These are phyloP conservation scores for Isochrysis galbana DNA, from an alignment of 78 protist species.

Conservation along the genomic window DNA sequence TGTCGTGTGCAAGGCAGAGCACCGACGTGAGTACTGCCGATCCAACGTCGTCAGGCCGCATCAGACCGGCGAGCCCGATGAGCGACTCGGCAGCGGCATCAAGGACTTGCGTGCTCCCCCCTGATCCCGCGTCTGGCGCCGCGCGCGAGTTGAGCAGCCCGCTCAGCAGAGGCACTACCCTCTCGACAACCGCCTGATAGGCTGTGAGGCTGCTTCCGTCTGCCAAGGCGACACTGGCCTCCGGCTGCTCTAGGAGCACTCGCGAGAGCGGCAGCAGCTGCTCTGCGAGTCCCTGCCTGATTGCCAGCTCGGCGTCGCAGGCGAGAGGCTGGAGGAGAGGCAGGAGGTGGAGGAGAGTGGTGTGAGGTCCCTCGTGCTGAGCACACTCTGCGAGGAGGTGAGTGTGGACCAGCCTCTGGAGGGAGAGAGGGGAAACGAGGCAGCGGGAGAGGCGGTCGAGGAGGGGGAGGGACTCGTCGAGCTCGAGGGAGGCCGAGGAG, in stretches of 20 bases:
- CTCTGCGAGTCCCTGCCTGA: not conserved
- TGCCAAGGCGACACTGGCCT: not conserved
- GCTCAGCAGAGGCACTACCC: not conserved
- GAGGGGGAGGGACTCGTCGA: not conserved
- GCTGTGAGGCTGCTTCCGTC: not conserved
- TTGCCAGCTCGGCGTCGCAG: not conserved
- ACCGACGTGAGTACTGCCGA: constrained; percentile 8
- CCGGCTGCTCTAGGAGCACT: not conserved
- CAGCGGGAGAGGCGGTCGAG: not conserved
- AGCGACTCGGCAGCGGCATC: constrained; percentile 23
- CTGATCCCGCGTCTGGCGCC: not conserved
- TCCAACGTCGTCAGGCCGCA: not conserved
- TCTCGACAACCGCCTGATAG: not conserved
- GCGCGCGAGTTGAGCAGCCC: not conserved
- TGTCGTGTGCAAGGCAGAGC: constrained; percentile 56
- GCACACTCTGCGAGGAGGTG: not conserved
- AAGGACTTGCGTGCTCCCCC: not conserved
- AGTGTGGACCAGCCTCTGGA: constrained; percentile 3
- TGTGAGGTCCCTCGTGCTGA: not conserved
- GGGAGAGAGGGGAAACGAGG: not conserved
- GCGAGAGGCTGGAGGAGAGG: not conserved
- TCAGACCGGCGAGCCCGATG: not conserved
- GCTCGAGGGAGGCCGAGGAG: too few relatives aligned
- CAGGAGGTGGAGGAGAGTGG: not conserved
- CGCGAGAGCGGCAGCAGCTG: not conserved